phyloP scores from a whole-genome alignment of 768 basidiomycete species.

The Leccinellum rugosiceps region DNA sequence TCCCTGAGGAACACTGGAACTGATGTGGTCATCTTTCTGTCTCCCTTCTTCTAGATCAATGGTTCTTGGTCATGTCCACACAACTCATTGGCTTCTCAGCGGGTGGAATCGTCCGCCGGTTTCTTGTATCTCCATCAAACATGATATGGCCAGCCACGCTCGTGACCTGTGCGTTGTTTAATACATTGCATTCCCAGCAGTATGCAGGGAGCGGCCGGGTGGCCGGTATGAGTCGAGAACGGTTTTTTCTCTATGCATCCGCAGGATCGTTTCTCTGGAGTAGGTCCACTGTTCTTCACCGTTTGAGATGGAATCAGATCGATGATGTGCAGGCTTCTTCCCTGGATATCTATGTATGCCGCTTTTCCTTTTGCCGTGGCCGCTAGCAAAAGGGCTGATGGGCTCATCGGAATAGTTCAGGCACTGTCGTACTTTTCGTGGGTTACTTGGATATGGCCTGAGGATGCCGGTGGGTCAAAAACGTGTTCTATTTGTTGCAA shows the following conservation, averaged over 20 bases:
- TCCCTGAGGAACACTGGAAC: neutral
- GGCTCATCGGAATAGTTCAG: conserved; percentile 30
- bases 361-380: neutral
- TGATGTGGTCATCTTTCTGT: neutral
- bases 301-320: conserved; percentile 6
- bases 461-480: conserved; percentile 40
- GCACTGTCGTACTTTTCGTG: conserved; percentile 57
- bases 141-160: conserved; percentile 78
- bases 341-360: conserved; percentile 44
- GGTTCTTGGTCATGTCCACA: conserved; percentile 74
- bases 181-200: conserved; percentile 69
- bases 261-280: conserved; percentile 58
- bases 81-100: conserved; percentile 83
- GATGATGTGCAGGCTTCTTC: conserved; percentile 33
- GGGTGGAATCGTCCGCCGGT: conserved; percentile 70
- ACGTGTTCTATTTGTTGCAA: conserved; percentile 13
- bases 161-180: conserved; percentile 72
- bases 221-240: conserved; percentile 67
- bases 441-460: conserved; percentile 53
- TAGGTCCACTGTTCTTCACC: conserved; percentile 25
- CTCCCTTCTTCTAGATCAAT: conserved; percentile 50
- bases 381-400: conserved; percentile 8
- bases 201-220: conserved; percentile 61
- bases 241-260: conserved; percentile 72
- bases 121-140: conserved; percentile 56